These are phyloP conservation scores for Hyphopichia fennica DNA, from an alignment of 1,139 yeast genomes.

Conservation along the genomic window DNA sequence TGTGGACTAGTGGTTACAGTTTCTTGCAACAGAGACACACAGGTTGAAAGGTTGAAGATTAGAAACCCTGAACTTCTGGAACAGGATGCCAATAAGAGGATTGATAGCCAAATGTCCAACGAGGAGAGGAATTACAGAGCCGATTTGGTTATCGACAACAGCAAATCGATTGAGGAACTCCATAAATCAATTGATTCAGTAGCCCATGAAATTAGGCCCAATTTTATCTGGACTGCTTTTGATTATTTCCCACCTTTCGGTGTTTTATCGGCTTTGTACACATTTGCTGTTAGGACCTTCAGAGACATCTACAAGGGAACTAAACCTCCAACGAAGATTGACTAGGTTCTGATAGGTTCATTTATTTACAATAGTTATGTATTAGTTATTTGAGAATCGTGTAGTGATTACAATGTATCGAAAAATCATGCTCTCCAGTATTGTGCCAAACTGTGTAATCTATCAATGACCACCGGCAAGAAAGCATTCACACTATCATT, in stretches of 20 bases:
- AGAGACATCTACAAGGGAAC: slow-evolving; percentile 22
- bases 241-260: slow-evolving; percentile 61
- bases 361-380: no score
- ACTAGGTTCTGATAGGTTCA: neutral
- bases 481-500: slow-evolving; percentile 93
- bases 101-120: slow-evolving; percentile 73
- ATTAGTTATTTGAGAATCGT: no score
- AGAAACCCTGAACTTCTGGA: slow-evolving; percentile 68
- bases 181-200: slow-evolving; percentile 46
- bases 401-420: neutral
- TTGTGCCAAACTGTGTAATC: slow-evolving; percentile 93
- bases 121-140: slow-evolving; percentile 58
- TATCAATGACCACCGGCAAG: slow-evolving; percentile 90
- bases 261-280: slow-evolving; percentile 29
- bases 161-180: slow-evolving; percentile 50
- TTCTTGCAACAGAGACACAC: slow-evolving; percentile 56
- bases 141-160: slow-evolving; percentile 70
- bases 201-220: slow-evolving; percentile 49
- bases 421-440: slow-evolving; percentile 81
- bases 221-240: slow-evolving; percentile 54
- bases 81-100: slow-evolving; percentile 72
- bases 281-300: slow-evolving; percentile 18
- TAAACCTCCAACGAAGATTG: slow-evolving; percentile 7
- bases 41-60: slow-evolving; percentile 57
- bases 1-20: slow-evolving; percentile 79